phyloP scores from a whole-genome alignment of 106 monocot species.

The Allium cepa region DNA sequence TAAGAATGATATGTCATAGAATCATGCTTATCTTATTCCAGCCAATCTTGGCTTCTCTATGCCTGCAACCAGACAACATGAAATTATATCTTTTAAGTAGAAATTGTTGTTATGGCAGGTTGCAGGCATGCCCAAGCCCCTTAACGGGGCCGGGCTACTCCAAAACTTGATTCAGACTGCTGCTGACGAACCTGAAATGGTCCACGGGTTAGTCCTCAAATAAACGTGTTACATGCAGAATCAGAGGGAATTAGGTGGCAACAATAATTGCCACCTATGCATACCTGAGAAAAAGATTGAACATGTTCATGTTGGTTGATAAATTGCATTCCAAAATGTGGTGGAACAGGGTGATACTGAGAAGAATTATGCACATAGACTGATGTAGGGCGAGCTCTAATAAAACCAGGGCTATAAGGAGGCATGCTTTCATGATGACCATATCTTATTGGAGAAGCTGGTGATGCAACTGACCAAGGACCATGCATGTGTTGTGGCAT shows the following conservation, averaged over 20 bases:
- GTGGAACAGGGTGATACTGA: conserved; percentile 34
- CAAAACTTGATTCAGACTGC: conserved; percentile 69
- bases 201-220: neutral
- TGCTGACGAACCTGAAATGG: conserved; percentile 52
- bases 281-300: conserved; percentile 6
- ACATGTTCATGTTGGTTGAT: conserved; percentile 1
- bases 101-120: conserved; percentile 33
- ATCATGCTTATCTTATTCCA: neutral
- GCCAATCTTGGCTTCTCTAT: conserved; percentile 28
- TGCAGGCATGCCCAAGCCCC: conserved; percentile 91
- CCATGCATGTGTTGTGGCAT: conserved; percentile 43
- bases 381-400: conserved; percentile 35
- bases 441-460: conserved; percentile 40
- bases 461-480: conserved; percentile 40
- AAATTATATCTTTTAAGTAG: neutral
- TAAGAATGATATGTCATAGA: neutral
- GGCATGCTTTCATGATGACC: conserved; percentile 58
- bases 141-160: conserved; percentile 91
- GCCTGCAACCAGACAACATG: conserved; percentile 73
- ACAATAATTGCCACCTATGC: neutral
- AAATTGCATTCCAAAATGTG: conserved; percentile 16
- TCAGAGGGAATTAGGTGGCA: neutral
- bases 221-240: neutral
- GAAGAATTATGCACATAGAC: conserved; percentile 52
- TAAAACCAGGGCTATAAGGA: conserved; percentile 43